phyloP scores from a whole-genome alignment of 257 asterid species.

The Salvia hispanica region DNA sequence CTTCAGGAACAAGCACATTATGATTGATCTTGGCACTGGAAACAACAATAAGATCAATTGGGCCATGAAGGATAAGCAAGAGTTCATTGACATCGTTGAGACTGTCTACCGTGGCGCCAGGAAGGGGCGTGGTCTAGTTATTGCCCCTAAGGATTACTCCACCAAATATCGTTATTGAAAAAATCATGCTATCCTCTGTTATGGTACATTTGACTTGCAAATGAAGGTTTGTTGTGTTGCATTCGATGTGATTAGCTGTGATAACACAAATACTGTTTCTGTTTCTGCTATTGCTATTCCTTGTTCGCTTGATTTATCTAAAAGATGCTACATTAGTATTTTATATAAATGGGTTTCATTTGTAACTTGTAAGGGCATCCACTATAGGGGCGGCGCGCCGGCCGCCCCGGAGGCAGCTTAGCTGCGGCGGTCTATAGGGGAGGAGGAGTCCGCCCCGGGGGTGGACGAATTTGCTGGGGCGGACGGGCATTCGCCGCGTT shows the following conservation, averaged over 20 bases:
- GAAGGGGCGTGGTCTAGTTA: slow-evolving; percentile 95
- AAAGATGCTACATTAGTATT: neutral
- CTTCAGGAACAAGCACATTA: slow-evolving; percentile 96
- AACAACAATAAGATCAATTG: slow-evolving; percentile 96
- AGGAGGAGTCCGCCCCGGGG: too few relatives aligned
- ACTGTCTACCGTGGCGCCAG: slow-evolving; percentile 95
- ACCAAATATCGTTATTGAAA: slow-evolving; percentile 76
- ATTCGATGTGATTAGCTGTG: neutral
- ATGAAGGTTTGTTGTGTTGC: neutral
- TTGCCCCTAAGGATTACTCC: slow-evolving; percentile 98
- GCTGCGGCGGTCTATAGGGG: too few relatives aligned
- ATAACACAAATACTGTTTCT: slow-evolving; percentile 1
- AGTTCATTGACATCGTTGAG: slow-evolving; percentile 93
- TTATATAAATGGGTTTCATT: too few relatives aligned
- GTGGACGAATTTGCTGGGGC: too few relatives aligned
- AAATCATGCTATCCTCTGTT: neutral
- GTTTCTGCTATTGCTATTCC: neutral
- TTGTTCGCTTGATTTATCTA: neutral
- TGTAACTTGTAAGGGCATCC: too few relatives aligned
- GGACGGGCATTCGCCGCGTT: too few relatives aligned
- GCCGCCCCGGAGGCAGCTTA: too few relatives aligned
- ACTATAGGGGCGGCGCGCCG: too few relatives aligned
- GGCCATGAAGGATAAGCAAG: slow-evolving; percentile 97
- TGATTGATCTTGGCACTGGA: slow-evolving; percentile 97
- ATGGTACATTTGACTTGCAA: slow-evolving; percentile 1